Evolutionary conservation across 2,329 filamentous ascomycete species (phyloP).

Genomic region (Drechslerella stenobrocha): DNA sequence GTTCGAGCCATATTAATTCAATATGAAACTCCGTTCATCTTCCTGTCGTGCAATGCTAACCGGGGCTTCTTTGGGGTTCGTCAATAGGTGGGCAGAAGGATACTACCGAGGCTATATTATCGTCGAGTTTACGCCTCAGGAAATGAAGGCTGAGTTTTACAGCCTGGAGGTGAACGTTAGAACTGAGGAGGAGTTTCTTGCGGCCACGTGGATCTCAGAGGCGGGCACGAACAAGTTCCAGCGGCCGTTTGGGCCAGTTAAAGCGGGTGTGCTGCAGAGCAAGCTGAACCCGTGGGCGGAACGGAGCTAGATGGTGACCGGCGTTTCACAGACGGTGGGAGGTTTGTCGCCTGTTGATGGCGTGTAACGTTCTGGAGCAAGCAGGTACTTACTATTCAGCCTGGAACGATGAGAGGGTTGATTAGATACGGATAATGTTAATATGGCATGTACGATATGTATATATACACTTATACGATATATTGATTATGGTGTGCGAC

Average conservation of each 20-base stretch:
- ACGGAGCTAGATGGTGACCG: slow-evolving; percentile 19
- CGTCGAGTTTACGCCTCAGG: slow-evolving; percentile 45
- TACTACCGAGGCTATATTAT: slow-evolving; percentile 50
- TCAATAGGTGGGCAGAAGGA: slow-evolving; percentile 50
- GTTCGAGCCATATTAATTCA: no score
- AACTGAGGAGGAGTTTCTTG: slow-evolving; percentile 47
- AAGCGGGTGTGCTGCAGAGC: slow-evolving; percentile 48
- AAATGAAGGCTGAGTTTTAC: slow-evolving; percentile 50
- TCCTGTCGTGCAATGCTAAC: slow-evolving; percentile 22
- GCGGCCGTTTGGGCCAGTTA: slow-evolving; percentile 49
- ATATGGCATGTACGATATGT: no score
- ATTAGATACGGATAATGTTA: no score
- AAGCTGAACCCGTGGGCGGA: slow-evolving; percentile 49
- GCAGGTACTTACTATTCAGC: no score
- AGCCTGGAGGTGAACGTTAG: slow-evolving; percentile 42
- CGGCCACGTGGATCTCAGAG: slow-evolving; percentile 50
- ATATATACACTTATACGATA: no score
- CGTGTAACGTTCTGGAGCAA: not conserved
- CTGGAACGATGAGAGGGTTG: not conserved
- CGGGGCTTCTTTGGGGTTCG: slow-evolving; percentile 12
- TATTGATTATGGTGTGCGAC: no score
- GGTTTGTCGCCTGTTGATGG: not conserved
- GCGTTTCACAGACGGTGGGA: no score
- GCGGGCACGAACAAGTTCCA: slow-evolving; percentile 49
- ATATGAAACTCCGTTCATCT: slow-evolving; percentile 15